These are phyloP conservation scores for Clonostachys sp. DNA, from an alignment of 2,329 filamentous ascomycete genomes.

Conservation along the genomic window DNA sequence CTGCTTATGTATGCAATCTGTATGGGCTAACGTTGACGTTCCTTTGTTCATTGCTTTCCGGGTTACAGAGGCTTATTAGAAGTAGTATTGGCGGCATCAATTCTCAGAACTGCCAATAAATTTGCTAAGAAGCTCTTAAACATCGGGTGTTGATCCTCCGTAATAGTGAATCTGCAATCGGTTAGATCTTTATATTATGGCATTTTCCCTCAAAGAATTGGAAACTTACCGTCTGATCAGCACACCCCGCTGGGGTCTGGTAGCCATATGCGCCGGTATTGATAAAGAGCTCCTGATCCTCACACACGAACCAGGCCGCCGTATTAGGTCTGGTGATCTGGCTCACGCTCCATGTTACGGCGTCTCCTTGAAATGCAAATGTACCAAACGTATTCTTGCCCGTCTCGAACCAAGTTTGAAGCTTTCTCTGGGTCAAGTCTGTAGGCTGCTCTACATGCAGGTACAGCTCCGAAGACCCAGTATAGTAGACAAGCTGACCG, in stretches of 20 bases:
- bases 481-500: slow-evolving; percentile 51
- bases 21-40: no score
- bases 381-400: slow-evolving; percentile 48
- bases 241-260: slow-evolving; percentile 51
- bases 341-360: slow-evolving; percentile 46
- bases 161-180: slow-evolving; percentile 1
- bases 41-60: no score
- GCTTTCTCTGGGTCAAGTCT: slow-evolving; percentile 37
- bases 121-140: not conserved
- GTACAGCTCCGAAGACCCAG: slow-evolving; percentile 32
- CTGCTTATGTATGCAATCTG: no score
- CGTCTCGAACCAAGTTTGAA: slow-evolving; percentile 45
- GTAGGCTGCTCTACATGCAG: slow-evolving; percentile 40
- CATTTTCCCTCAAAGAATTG: no score
- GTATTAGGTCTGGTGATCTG: slow-evolving; percentile 47
- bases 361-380: slow-evolving; percentile 54
- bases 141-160: not conserved
- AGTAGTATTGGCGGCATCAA: no score
- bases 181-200: not conserved
- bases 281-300: slow-evolving; percentile 44
- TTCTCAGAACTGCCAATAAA: no score
- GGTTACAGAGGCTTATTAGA: no score
- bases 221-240: slow-evolving; percentile 49
- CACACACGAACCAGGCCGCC: slow-evolving; percentile 56
- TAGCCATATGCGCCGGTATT: slow-evolving; percentile 57